Percentiles rank a stretch among this genome's conserved stretches.
These are phyloP conservation scores for Coemansia sp. DNA, from an alignment of 192 early-diverging fungal genomes.

Conservation along the genomic window DNA sequence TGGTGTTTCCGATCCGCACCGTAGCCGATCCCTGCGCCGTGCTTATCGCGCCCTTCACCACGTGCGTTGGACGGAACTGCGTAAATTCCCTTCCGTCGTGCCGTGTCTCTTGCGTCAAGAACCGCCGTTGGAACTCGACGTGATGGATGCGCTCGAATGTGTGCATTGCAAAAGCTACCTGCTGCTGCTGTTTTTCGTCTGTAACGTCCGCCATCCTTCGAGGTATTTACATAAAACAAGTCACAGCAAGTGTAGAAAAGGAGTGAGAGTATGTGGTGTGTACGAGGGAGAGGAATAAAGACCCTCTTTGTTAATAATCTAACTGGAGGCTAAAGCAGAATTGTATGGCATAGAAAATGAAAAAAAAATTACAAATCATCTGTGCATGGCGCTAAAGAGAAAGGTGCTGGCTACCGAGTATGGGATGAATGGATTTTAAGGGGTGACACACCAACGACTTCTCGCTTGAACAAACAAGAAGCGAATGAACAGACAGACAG, in stretches of 20 bases:
- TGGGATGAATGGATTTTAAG: too few relatives aligned
- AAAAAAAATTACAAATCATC: too few relatives aligned
- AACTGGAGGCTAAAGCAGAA: too few relatives aligned
- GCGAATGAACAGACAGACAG: too few relatives aligned
- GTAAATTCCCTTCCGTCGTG: slow-evolving; percentile 78
- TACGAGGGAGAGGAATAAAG: neutral
- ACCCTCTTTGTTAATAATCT: too few relatives aligned
- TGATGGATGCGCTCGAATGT: slow-evolving; percentile 89
- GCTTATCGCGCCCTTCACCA: slow-evolving; percentile 64
- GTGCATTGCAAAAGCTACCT: slow-evolving; percentile 58
- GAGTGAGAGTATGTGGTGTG: neutral
- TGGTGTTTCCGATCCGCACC: slow-evolving; percentile 85
- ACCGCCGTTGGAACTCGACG: slow-evolving; percentile 81
- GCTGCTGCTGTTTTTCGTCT: slow-evolving; percentile 1
- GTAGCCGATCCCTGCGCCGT: slow-evolving; percentile 86
- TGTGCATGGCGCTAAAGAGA: too few relatives aligned
- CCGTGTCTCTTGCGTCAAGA: slow-evolving; percentile 74
- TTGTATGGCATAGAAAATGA: too few relatives aligned
- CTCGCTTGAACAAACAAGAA: too few relatives aligned
- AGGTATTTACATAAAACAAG: neutral
- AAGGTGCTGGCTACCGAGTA: too few relatives aligned
- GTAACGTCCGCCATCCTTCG: neutral
- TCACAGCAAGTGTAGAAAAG: neutral
- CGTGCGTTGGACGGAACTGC: slow-evolving; percentile 65
- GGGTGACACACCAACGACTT: too few relatives aligned